Evolutionary conservation across 2,329 filamentous ascomycete species (phyloP), one percentile per base, ranked within the genome.

Genomic region (Pestalotiopsis sp.): DNA sequence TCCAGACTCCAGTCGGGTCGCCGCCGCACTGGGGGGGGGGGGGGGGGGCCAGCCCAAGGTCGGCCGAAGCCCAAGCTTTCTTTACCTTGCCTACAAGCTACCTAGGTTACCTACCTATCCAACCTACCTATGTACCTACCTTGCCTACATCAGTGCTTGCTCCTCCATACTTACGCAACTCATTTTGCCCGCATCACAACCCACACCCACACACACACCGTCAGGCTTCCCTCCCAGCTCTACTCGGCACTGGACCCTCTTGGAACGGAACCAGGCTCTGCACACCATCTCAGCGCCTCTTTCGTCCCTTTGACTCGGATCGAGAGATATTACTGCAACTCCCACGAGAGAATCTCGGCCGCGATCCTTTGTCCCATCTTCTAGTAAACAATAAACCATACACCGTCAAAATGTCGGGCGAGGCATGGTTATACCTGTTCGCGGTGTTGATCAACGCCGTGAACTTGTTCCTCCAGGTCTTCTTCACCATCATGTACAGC

Each of bases 401-500:
- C 71, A 69, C 71, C 68, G 71, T 73, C 78, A 85, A 77, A 74
- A 98, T 98, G 95, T 97, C 95, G 79, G 95, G 95, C 83, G 95
- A 98, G 89, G 95, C 95, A 82, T 98, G 96, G 96, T 87, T 99
- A 82, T 99, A 97, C 87, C 91, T 99, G 78, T 88, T 99, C 84
- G 92, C 95, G 84, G 97, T 99, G 83, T 89, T 99, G 81, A 97
- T 99, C 87, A 99, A 99, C 87, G 96, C 96, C 86, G 95, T 99
- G 90, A 99, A 99, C 88, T 90, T 99, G 79, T 99, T 99, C 84
- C 89, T 99, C 69, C 97, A 99, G 86, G 96, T 99, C 77, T 99
- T 99, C 89, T 99, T 99, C 87, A 99, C 96, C 69, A 99, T 99
- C 80, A 99, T 99, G 97, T 99, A 98, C 86, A 97, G 94, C 83